These are phyloP conservation scores for Aspergillus fischeri DNA, from an alignment of 2,329 filamentous ascomycete species.

Conservation along the genomic window DNA sequence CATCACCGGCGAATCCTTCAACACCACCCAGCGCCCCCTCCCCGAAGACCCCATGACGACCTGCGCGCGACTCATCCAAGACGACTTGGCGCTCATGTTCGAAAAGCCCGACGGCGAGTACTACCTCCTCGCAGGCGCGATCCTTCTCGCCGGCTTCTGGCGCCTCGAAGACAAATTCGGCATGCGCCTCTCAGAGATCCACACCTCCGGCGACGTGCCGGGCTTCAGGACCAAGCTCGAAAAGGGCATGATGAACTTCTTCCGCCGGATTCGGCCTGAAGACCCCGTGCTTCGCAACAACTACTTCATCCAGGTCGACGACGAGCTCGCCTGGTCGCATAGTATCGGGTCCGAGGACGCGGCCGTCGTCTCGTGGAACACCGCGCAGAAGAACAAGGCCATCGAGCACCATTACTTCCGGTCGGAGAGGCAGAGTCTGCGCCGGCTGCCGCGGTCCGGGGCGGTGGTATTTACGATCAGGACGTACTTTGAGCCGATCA, in stretches of 20 bases:
- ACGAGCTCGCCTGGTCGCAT: slow-evolving; percentile 68
- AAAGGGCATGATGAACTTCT: slow-evolving; percentile 77
- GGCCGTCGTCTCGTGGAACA: slow-evolving; percentile 64
- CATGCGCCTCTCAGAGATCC: slow-evolving; percentile 74
- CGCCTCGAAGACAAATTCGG: slow-evolving; percentile 74
- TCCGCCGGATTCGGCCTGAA: slow-evolving; percentile 65
- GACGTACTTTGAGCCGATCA: slow-evolving; percentile 73
- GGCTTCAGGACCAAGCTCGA: slow-evolving; percentile 68
- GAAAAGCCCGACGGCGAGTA: slow-evolving; percentile 73
- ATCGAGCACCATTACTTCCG: slow-evolving; percentile 73
- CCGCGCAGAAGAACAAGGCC: slow-evolving; percentile 68
- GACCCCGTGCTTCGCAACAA: slow-evolving; percentile 68
- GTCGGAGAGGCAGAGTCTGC: slow-evolving; percentile 67
- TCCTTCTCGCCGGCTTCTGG: slow-evolving; percentile 81
- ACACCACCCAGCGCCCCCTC: slow-evolving; percentile 61
- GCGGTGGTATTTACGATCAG: slow-evolving; percentile 70
- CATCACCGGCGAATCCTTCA: slow-evolving; percentile 67
- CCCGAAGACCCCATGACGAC: slow-evolving; percentile 75
- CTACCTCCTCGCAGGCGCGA: slow-evolving; percentile 71
- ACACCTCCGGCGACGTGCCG: slow-evolving; percentile 72
- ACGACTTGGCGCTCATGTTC: slow-evolving; percentile 81
- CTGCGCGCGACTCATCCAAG: slow-evolving; percentile 68
- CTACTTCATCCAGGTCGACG: slow-evolving; percentile 86
- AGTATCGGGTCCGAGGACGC: slow-evolving; percentile 72
- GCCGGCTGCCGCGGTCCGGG: slow-evolving; percentile 56